These are phyloP conservation scores for Rhodotorula babjevae DNA, from an alignment of 768 basidiomycete species.

Conservation along the genomic window DNA sequence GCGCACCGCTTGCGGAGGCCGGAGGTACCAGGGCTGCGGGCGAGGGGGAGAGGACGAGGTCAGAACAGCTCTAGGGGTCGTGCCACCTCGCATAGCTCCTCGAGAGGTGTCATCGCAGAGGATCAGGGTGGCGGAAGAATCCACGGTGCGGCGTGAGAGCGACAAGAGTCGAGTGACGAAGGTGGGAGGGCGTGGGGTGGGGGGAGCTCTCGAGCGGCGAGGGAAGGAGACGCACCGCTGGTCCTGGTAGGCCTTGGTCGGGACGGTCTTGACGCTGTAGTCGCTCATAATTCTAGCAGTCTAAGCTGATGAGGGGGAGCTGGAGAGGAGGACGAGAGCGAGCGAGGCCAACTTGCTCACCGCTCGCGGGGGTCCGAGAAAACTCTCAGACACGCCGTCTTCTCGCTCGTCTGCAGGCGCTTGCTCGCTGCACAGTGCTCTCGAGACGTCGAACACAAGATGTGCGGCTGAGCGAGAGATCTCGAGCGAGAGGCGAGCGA, in stretches of 20 bases:
- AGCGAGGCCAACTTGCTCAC: too few species aligned
- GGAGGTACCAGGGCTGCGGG: constrained; percentile 83
- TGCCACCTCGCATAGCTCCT: not conserved
- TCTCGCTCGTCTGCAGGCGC: too few species aligned
- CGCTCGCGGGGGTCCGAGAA: too few species aligned
- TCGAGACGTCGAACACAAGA: too few species aligned
- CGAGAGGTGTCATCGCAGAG: not conserved
- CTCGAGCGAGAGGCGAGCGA: too few species aligned
- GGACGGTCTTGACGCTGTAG: constrained; percentile 28
- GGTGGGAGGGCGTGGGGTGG: not conserved
- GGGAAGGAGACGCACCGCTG: constrained; percentile 20
- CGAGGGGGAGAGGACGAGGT: not conserved
- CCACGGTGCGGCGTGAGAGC: not conserved
- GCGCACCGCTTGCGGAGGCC: constrained; percentile 87
- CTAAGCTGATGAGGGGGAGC: not conserved
- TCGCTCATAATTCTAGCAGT: not conserved
- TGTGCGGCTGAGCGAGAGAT: too few species aligned
- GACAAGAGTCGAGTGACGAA: not conserved
- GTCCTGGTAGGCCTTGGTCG: constrained; percentile 35
- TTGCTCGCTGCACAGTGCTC: too few species aligned
- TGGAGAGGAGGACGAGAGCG: not conserved
- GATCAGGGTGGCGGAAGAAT: not conserved
- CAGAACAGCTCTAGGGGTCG: not conserved
- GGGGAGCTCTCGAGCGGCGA: not conserved
- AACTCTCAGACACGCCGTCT: too few species aligned